These are phyloP conservation scores for Pulveroboletus ravenelii DNA, from an alignment of 768 basidiomycete species.

Conservation along the genomic window DNA sequence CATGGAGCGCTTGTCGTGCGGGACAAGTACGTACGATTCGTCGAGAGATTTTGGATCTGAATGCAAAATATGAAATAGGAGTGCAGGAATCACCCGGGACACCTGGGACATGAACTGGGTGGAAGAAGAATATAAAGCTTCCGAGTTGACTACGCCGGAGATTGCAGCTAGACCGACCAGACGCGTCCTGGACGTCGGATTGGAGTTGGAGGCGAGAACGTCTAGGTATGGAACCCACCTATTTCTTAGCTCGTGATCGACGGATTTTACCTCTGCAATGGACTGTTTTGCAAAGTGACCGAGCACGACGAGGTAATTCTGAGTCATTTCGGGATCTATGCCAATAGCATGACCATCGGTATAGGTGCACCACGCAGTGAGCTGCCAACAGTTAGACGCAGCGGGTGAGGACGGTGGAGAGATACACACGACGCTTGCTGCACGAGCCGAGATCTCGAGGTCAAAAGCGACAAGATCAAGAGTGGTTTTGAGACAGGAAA, in stretches of 20 bases:
- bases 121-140: slow-evolving; percentile 72
- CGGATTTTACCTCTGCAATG: slow-evolving; percentile 39
- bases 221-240: slow-evolving; percentile 42
- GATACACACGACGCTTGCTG: slow-evolving; percentile 71
- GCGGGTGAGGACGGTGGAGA: neutral
- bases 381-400: slow-evolving; percentile 40
- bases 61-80: slow-evolving; percentile 63
- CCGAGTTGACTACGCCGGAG: slow-evolving; percentile 75
- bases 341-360: slow-evolving; percentile 84
- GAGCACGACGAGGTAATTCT: slow-evolving; percentile 66
- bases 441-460: slow-evolving; percentile 70
- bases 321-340: slow-evolving; percentile 64
- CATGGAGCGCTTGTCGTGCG: too few species aligned
- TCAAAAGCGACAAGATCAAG: slow-evolving; percentile 55
- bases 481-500: slow-evolving; percentile 58
- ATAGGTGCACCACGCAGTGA: slow-evolving; percentile 89
- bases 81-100: slow-evolving; percentile 61
- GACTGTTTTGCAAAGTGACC: slow-evolving; percentile 62
- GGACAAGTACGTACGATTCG: slow-evolving; percentile 49
- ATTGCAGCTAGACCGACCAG: slow-evolving; percentile 84
- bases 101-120: slow-evolving; percentile 71
- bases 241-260: slow-evolving; percentile 69
- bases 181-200: slow-evolving; percentile 52
- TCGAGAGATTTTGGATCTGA: slow-evolving; percentile 56
- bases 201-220: neutral